Evolutionary conservation across 768 basidiomycete genomes (phyloP), one percentile per base, ranked within the genome.

Genomic region (Auriscalpium vulgare): DNA sequence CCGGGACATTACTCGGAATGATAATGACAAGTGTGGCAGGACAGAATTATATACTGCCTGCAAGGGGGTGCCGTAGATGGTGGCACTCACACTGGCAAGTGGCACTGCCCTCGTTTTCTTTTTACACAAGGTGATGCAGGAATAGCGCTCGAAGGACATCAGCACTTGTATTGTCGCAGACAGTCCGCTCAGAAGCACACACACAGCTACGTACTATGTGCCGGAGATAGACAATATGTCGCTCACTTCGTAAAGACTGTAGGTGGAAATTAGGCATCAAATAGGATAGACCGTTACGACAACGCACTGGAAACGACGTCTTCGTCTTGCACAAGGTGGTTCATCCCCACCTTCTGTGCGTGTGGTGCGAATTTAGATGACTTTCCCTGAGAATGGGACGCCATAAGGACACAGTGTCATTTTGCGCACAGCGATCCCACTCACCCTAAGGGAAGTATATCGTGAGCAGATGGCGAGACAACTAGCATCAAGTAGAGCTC

Each of bases 331-430:
- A 95, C 88, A 57, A 82, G 80, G 74, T 95, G 94, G 23, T 72
- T 72, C 60, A 95, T 72, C 54, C 92, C 90, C 59, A 95, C 91
- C 69, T 97, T 97, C 71, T 97, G 94, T 2, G 93, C 91, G 64
- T 97, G 90, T 4, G 93, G 93, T 44, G 84, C 76, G 70, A 97
- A 97, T 71, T 94, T 95, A 66, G 91, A 93, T 29, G 92, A 95
- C 69, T 91, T 91, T 2, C 94, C 94, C 93, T 90, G 62, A 16
- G 40, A 37, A 37, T 17, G 45, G 40, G 21, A 47, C 38, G 59
- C 38, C 60, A 59, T 55, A 40, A 56, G 51, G 46, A 47, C n/a
- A 47, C 29, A 51, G 43, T 47, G n/a, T 35, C 66, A 67, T 71
- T 69, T 68, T 72, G 19, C 11, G 53, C 46, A 57, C 37, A 56